Conservation (phyloP, 441 rosid species). For the Omphalea diandra region DNA sequence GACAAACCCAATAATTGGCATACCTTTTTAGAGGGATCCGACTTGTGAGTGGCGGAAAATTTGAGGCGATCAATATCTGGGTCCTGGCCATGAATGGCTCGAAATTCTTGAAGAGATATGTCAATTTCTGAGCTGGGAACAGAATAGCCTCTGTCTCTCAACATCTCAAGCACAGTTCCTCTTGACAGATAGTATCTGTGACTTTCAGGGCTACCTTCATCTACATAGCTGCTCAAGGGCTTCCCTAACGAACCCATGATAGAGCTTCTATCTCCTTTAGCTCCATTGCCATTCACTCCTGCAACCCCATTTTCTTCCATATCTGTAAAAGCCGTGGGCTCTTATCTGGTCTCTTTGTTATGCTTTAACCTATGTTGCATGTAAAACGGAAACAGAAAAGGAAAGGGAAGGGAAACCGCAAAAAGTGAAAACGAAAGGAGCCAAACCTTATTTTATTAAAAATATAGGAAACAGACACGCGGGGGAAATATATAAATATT, state of each 20-base stretch:
- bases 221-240: slow-evolving; percentile 58
- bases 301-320: slow-evolving; percentile 23
- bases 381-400: too few relatives aligned
- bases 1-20: background rate
- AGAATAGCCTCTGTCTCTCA: slow-evolving; percentile 76
- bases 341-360: too few relatives aligned
- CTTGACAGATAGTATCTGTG: slow-evolving; percentile 75
- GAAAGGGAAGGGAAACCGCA: too few relatives aligned
- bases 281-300: slow-evolving; percentile 10
- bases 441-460: too few relatives aligned
- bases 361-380: too few relatives aligned
- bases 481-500: too few relatives aligned
- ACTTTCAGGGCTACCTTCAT: slow-evolving; percentile 59
- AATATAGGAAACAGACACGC: too few relatives aligned
- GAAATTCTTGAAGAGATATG: slow-evolving; percentile 66
- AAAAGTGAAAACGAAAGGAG: too few relatives aligned
- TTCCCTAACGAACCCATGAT: slow-evolving; percentile 24
- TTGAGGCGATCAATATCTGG: slow-evolving; percentile 73
- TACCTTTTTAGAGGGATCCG: slow-evolving; percentile 71
- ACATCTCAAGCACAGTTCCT: slow-evolving; percentile 75
- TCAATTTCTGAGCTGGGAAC: slow-evolving; percentile 60
- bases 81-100: slow-evolving; percentile 48
- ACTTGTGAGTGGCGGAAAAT: slow-evolving; percentile 46
- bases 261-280: slow-evolving; percentile 19
- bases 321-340: background rate